Base-by-base conservation (phyloP, 2,329 filamentous ascomycete genomes). In the Pseudofabraea citricarpa region DNA sequence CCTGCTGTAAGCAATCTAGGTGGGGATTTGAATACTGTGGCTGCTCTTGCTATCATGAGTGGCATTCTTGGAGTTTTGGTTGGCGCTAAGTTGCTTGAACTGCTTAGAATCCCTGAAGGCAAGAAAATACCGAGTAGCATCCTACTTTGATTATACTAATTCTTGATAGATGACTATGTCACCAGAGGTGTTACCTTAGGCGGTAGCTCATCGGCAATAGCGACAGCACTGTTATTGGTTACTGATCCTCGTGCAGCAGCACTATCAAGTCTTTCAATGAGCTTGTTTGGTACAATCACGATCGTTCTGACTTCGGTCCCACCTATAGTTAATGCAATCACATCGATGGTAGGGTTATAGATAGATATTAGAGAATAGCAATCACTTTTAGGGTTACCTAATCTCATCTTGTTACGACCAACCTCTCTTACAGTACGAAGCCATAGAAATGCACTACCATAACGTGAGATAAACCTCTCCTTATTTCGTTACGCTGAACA, bases 101-200 rank as follows among this genome's bases (percentile, higher is more conserved):
- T 63, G 59, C 49, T 81, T 48, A 69, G 63, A 44, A 74, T 82
- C 3, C 75, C 75, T 0, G 72, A 79, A 59, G 72, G 72, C 73
- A 43, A 53, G 64, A 19, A 7, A 4, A 7, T 16, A 19, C 5
- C 10, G 12, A 19, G 8, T n/a, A n/a, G n/a, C n/a, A n/a, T n/a
- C n/a, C n/a, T n/a, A n/a, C n/a, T n/a, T n/a, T n/a, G 12, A 21
- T 3, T 16, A 12, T 20, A 36, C 38, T 45, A 21, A 42, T 29
- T 16, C 2, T 36, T 15, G 8, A 15, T 12, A 73, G 77, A 81
- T 52, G 79, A 81, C 58, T 83, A 81, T 47, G 76, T 82, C 24
- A 81, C 77, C 1, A 64, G 76, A n/a, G 78, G 79, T 8, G 75
- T 83, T 4, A 76, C 76, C 1, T 58, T 81, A n/a, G 77, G 78